Percentiles rank a stretch among this genome's conserved stretches.
phyloP scores from a whole-genome alignment of 768 basidiomycete genomes.

The Candolleomyces aberdarensis region DNA sequence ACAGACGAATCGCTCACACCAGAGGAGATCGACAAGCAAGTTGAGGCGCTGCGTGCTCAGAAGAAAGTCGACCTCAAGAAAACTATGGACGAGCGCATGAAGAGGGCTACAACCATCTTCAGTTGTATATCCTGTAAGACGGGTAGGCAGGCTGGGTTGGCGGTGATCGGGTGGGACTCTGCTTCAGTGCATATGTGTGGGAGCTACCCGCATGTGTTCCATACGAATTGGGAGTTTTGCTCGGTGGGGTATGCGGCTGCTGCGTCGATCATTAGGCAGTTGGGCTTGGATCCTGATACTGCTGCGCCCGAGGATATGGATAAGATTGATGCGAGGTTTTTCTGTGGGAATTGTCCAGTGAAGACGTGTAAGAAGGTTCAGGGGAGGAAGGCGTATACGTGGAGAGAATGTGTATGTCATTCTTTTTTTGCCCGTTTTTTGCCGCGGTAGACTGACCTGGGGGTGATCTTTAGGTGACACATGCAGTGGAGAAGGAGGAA shows the following conservation, averaged over 20 bases:
- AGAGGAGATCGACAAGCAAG: slow-evolving; percentile 1
- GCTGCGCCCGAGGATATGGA: slow-evolving; percentile 7
- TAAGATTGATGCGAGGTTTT: slow-evolving; percentile 7
- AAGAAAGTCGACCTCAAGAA: neutral
- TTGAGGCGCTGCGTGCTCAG: neutral
- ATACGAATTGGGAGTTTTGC: slow-evolving; percentile 7
- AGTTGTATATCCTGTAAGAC: slow-evolving; percentile 2
- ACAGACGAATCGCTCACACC: neutral
- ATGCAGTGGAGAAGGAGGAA: slow-evolving; percentile 10
- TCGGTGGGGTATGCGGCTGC: slow-evolving; percentile 9
- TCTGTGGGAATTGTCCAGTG: slow-evolving; percentile 9
- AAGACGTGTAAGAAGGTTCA: slow-evolving; percentile 4
- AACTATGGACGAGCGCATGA: slow-evolving; percentile 5
- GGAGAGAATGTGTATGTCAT: slow-evolving; percentile 11
- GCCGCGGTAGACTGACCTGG: too few species aligned
- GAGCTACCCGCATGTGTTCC: neutral
- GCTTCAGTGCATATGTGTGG: slow-evolving; percentile 7
- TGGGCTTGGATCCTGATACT: slow-evolving; percentile 7
- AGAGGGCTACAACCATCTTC: slow-evolving; percentile 3
- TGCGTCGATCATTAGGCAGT: neutral
- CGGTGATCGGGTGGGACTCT: slow-evolving; percentile 7
- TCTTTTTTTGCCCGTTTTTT: neutral
- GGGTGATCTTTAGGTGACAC: neutral
- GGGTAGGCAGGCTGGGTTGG: neutral
- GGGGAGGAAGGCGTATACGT: slow-evolving; percentile 10